Evolutionary conservation across 192 early-diverging fungal species (phyloP).

Genomic region (Podochytrium sp.): DNA sequence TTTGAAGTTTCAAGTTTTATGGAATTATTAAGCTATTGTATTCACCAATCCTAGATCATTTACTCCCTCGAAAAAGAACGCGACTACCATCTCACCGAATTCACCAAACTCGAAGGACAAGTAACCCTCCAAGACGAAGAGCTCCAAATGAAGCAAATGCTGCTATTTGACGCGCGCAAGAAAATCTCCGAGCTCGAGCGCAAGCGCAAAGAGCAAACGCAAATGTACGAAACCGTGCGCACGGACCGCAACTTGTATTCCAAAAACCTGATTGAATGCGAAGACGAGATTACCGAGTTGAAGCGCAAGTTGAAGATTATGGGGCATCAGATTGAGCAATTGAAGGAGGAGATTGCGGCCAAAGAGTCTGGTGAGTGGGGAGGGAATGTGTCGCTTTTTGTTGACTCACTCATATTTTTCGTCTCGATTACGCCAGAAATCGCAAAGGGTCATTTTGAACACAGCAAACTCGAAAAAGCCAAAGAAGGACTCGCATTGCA

Average conservation of each 20-base stretch:
- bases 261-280: slow-evolving; percentile 60
- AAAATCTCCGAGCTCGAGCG: slow-evolving; percentile 61
- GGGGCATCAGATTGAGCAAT: slow-evolving; percentile 63
- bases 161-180: slow-evolving; percentile 61
- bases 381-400: not conserved
- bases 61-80: slow-evolving; percentile 63
- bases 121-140: slow-evolving; percentile 51
- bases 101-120: slow-evolving; percentile 29
- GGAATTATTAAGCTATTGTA: not conserved
- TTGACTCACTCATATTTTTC: not conserved
- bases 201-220: slow-evolving; percentile 62
- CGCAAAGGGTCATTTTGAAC: slow-evolving; percentile 64
- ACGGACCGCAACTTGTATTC: slow-evolving; percentile 63
- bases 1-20: not conserved
- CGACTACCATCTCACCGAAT: slow-evolving; percentile 53
- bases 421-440: slow-evolving; percentile 40
- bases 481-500: slow-evolving; percentile 56
- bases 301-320: slow-evolving; percentile 68
- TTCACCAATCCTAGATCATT: slow-evolving; percentile 43
- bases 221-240: slow-evolving; percentile 61
- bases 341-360: slow-evolving; percentile 63
- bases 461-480: slow-evolving; percentile 63
- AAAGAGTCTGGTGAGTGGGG: slow-evolving; percentile 52
- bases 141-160: slow-evolving; percentile 61
- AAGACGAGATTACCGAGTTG: slow-evolving; percentile 65